phyloP scores from a whole-genome alignment of 2,329 filamentous ascomycete genomes.

The Dryadomyces quercus-mongolicae region DNA sequence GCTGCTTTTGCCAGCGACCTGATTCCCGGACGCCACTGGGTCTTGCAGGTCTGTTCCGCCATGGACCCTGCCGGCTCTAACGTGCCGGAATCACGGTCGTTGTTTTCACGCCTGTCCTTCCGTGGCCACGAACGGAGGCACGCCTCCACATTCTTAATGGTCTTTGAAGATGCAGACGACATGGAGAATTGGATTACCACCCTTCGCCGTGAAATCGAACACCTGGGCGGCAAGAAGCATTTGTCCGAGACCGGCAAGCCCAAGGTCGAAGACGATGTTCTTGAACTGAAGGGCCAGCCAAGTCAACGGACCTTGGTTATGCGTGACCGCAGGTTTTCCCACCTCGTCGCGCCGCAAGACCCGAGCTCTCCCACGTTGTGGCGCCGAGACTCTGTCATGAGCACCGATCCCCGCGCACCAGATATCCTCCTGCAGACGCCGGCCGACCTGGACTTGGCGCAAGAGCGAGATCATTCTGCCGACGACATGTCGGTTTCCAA shows the following conservation, averaged over 20 bases:
- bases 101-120: constrained; percentile 54
- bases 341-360: constrained; percentile 22
- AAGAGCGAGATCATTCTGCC: constrained; percentile 31
- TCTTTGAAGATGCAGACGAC: constrained; percentile 59
- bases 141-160: constrained; percentile 55
- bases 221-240: constrained; percentile 53
- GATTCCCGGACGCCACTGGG: constrained; percentile 70
- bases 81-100: constrained; percentile 40
- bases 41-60: constrained; percentile 60
- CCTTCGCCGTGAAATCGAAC: constrained; percentile 58
- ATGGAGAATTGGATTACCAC: constrained; percentile 66
- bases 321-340: constrained; percentile 35
- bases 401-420: constrained; percentile 8
- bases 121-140: constrained; percentile 43
- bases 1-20: constrained; percentile 71
- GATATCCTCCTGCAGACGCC: constrained; percentile 16
- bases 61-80: constrained; percentile 45
- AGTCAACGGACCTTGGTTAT: constrained; percentile 36
- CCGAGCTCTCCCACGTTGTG: constrained; percentile 16
- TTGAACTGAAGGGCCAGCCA: constrained; percentile 23
- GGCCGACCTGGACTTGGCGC: constrained; percentile 16
- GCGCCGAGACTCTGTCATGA: constrained; percentile 15
- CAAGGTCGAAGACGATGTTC: constrained; percentile 26
- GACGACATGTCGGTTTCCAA: constrained; percentile 47
- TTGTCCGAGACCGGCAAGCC: constrained; percentile 46